Evolutionary conservation across 208 protist genomes (phyloP).

Genomic region (Wallacemonas sp.): DNA sequence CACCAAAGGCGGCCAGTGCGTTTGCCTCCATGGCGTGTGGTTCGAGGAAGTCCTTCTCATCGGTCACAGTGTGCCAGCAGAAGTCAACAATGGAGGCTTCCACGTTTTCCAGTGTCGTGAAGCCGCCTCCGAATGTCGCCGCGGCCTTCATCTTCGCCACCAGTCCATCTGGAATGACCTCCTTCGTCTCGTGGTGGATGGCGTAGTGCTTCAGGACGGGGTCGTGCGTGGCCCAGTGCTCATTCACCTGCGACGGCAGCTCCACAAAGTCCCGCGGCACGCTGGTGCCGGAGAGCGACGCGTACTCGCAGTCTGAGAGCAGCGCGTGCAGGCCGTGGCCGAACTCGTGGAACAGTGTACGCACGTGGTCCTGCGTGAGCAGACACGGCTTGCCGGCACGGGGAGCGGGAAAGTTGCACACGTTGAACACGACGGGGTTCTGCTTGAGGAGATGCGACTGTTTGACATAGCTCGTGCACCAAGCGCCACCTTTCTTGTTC

Average conservation of each 20-base stretch:
- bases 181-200: slow-evolving; percentile 57
- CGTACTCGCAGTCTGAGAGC: slow-evolving; percentile 39
- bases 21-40: slow-evolving; percentile 28
- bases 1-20: slow-evolving; percentile 17
- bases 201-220: slow-evolving; percentile 55
- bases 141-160: slow-evolving; percentile 43
- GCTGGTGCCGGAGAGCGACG: slow-evolving; percentile 45
- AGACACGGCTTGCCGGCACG: slow-evolving; percentile 43
- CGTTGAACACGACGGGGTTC: slow-evolving; percentile 42
- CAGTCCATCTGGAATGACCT: slow-evolving; percentile 44
- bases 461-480: slow-evolving; percentile 47
- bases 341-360: slow-evolving; percentile 68
- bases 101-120: slow-evolving; percentile 56
- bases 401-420: slow-evolving; percentile 56
- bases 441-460: slow-evolving; percentile 32
- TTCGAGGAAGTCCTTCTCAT: slow-evolving; percentile 23
- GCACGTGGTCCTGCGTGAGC: slow-evolving; percentile 54
- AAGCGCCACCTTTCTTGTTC: slow-evolving; percentile 55
- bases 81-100: slow-evolving; percentile 49
- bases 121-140: slow-evolving; percentile 34
- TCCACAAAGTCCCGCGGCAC: slow-evolving; percentile 84
- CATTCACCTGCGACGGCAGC: slow-evolving; percentile 80
- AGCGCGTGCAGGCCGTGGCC: slow-evolving; percentile 77
- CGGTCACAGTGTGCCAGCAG: slow-evolving; percentile 44
- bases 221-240: slow-evolving; percentile 68